Conservation (phyloP, 352 stramenopile species). For the Phytophthora constricta region DNA sequence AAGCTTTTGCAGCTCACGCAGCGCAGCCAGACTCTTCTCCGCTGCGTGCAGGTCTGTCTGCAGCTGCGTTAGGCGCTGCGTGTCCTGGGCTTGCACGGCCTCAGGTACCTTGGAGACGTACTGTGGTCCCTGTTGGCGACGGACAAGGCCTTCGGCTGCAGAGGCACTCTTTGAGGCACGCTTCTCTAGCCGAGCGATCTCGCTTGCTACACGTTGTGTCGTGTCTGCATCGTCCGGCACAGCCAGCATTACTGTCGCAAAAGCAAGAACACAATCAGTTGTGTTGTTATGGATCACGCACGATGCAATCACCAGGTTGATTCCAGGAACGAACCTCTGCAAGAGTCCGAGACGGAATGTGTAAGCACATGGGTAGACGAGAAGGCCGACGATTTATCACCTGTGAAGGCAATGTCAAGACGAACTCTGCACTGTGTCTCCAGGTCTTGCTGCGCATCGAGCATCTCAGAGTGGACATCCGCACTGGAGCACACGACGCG, state of each 20-base stretch:
- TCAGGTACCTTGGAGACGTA: conserved; percentile 78
- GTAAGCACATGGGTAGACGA: conserved; percentile 45
- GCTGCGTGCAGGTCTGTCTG: conserved; percentile 62
- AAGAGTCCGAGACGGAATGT: conserved; percentile 61
- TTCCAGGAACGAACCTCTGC: conserved; percentile 43
- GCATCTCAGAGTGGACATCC: conserved; percentile 37
- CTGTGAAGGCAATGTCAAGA: conserved; percentile 29
- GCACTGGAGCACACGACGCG: conserved; percentile 44
- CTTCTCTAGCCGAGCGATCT: conserved; percentile 75
- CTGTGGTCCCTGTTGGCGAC: conserved; percentile 49
- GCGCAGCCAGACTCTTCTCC: conserved; percentile 58
- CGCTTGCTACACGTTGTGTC: conserved; percentile 58
- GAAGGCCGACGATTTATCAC: conserved; percentile 1
- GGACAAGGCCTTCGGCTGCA: conserved; percentile 49
- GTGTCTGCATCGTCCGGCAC: conserved; percentile 76
- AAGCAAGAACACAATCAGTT: neutral
- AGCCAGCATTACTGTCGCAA: conserved; percentile 57
- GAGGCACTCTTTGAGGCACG: conserved; percentile 60
- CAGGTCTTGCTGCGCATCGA: conserved; percentile 47
- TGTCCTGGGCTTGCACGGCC: conserved; percentile 64
- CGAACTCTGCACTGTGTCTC: conserved; percentile 53
- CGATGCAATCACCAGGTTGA: no score
- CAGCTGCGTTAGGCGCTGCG: conserved; percentile 57
- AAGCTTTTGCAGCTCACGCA: conserved; percentile 61
- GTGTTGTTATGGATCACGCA: neutral